Evolutionary conservation across 2,329 filamentous ascomycete genomes (phyloP).

Genomic region (Cryphonectria parasitica): DNA sequence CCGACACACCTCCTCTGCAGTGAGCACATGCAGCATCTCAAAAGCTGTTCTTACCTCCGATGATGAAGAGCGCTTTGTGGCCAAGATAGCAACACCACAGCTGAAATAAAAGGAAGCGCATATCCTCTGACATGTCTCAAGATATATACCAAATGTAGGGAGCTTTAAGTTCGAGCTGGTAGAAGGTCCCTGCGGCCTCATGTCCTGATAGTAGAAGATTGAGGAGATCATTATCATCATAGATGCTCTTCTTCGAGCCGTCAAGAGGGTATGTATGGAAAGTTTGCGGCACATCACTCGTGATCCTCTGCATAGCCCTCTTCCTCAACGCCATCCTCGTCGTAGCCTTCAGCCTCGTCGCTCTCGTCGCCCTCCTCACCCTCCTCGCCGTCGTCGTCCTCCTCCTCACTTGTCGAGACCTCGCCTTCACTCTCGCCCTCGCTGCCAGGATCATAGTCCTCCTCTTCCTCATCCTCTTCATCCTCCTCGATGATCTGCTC

Average conservation of each 20-base stretch:
- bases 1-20: conserved; percentile 15
- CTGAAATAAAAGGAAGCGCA: background rate
- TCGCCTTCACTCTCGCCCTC: conserved; percentile 64
- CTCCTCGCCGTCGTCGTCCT: conserved; percentile 55
- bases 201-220: background rate
- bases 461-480: conserved; percentile 67
- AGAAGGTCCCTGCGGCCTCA: background rate
- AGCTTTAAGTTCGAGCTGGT: background rate
- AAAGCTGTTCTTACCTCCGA: no score
- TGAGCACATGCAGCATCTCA: background rate
- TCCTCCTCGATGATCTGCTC: conserved; percentile 62
- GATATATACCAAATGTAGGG: background rate
- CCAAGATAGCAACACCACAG: background rate
- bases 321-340: conserved; percentile 36
- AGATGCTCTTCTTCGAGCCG: background rate
- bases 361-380: conserved; percentile 49
- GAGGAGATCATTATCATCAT: background rate
- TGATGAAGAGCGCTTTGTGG: no score
- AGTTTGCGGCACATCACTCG: conserved; percentile 13
- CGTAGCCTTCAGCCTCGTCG: conserved; percentile 43
- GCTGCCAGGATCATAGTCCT: conserved; percentile 68
- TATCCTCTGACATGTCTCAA: background rate
- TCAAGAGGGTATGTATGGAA: background rate
- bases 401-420: conserved; percentile 54
- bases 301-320: conserved; percentile 33